These are phyloP conservation scores for Rhodotorula taiwanensis DNA, from an alignment of 768 basidiomycete species.

Conservation along the genomic window DNA sequence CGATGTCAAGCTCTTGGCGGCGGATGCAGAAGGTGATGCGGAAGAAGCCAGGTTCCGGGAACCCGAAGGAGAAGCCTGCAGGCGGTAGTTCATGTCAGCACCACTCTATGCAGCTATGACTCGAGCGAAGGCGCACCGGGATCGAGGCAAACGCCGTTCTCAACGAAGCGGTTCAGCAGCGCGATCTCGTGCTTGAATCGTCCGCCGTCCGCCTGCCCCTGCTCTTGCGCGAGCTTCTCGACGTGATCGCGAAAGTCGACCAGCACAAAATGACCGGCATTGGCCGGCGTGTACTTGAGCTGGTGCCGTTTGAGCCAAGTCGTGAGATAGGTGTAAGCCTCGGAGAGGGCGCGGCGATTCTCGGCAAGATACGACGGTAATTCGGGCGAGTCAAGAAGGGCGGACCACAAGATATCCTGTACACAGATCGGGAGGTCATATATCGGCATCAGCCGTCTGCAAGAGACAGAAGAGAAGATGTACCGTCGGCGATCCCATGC, in stretches of 20 bases:
- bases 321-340: slow-evolving; percentile 7
- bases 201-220: too few relatives aligned
- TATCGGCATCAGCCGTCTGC: too few relatives aligned
- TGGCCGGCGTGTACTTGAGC: slow-evolving; percentile 9
- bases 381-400: slow-evolving; percentile 16
- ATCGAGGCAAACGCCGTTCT: slow-evolving; percentile 10
- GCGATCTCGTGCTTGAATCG: slow-evolving; percentile 1
- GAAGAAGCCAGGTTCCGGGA: slow-evolving; percentile 9
- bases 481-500: slow-evolving; percentile 22
- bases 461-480: neutral
- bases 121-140: slow-evolving; percentile 6
- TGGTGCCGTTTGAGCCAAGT: slow-evolving; percentile 8
- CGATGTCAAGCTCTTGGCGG: slow-evolving; percentile 5
- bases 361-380: slow-evolving; percentile 8
- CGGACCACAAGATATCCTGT: slow-evolving; percentile 26
- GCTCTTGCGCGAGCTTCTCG: neutral
- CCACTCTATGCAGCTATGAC: neutral
- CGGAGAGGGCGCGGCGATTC: slow-evolving; percentile 4
- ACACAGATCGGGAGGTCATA: too few relatives aligned
- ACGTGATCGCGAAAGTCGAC: slow-evolving; percentile 17
- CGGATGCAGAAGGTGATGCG: slow-evolving; percentile 24
- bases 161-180: slow-evolving; percentile 16
- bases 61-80: slow-evolving; percentile 22
- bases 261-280: slow-evolving; percentile 29
- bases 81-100: neutral